phyloP scores from a whole-genome alignment of 768 basidiomycete species.

The Xerocomus brunneocitrinus region DNA sequence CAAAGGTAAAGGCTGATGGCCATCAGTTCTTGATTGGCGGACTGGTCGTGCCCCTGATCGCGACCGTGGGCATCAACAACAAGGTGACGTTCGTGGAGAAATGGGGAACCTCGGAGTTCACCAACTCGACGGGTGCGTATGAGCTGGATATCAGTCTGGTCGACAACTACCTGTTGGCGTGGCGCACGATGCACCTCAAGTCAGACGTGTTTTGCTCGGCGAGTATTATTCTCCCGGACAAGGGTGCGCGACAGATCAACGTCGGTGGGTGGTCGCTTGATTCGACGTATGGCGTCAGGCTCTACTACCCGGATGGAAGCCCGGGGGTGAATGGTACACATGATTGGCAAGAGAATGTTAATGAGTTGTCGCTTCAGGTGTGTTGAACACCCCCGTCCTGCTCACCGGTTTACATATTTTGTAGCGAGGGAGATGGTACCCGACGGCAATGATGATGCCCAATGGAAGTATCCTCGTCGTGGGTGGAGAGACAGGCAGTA shows the following conservation, averaged over 20 bases:
- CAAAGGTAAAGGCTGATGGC: background rate
- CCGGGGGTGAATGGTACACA: constrained; percentile 68
- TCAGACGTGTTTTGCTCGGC: constrained; percentile 80
- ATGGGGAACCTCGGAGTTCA: constrained; percentile 54
- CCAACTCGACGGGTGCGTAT: constrained; percentile 72
- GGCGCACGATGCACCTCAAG: constrained; percentile 74
- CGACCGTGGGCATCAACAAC: constrained; percentile 75
- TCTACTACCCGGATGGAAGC: constrained; percentile 67
- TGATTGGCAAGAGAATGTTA: constrained; percentile 74
- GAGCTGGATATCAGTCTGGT: constrained; percentile 66
- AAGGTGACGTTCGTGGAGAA: constrained; percentile 82
- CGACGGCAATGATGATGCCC: constrained; percentile 59
- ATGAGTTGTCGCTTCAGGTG: constrained; percentile 58
- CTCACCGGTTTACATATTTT: background rate
- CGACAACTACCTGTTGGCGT: constrained; percentile 42
- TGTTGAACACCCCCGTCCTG: background rate
- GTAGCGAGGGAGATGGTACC: constrained; percentile 69
- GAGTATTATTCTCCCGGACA: constrained; percentile 70
- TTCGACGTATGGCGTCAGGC: constrained; percentile 68
- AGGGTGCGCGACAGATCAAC: constrained; percentile 40
- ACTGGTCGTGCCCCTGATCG: constrained; percentile 66
- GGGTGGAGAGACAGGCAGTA: constrained; percentile 71
- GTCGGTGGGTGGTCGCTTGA: constrained; percentile 53
- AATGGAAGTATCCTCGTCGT: constrained; percentile 74
- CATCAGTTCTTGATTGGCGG: constrained; percentile 49